These are phyloP conservation scores for Spatholobus suberectus DNA, from an alignment of 306 rosid genomes.

Conservation along the genomic window DNA sequence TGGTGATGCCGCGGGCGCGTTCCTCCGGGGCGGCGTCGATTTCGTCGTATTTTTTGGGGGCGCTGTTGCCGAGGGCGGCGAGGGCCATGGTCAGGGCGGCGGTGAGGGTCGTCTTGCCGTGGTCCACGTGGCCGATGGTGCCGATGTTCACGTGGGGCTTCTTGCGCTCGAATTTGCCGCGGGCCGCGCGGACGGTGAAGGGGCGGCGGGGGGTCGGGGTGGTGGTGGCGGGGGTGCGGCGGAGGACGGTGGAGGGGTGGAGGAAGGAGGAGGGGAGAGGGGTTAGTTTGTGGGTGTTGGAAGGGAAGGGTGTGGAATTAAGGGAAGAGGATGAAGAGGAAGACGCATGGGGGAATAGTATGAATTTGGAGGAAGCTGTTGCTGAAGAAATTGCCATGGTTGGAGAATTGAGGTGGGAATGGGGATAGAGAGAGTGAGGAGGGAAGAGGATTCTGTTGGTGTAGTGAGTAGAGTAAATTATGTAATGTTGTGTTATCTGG, in stretches of 20 bases:
- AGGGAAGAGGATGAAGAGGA: constrained; percentile 25
- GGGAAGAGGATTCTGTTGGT: neutral
- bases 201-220: constrained; percentile 26
- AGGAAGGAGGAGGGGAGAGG: constrained; percentile 71
- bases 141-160: constrained; percentile 91
- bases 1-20: constrained; percentile 86
- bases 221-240: constrained; percentile 47
- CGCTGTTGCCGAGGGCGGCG: constrained; percentile 64
- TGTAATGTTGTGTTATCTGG: neutral
- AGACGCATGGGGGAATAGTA: constrained; percentile 29
- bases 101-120: constrained; percentile 90
- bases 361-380: constrained; percentile 57
- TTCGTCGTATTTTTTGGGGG: constrained; percentile 83
- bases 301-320: constrained; percentile 48
- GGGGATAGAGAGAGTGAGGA: no score
- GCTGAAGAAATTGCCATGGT: constrained; percentile 63
- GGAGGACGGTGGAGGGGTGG: constrained; percentile 69
- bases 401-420: neutral
- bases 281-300: constrained; percentile 33
- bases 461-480: neutral
- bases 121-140: constrained; percentile 95
- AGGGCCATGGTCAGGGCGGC: constrained; percentile 93
- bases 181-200: constrained; percentile 75
- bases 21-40: constrained; percentile 94
- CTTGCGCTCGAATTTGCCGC: constrained; percentile 86